These are phyloP conservation scores for Colletotrichum theobromicola DNA, from an alignment of 2,329 filamentous ascomycete genomes.

Conservation along the genomic window DNA sequence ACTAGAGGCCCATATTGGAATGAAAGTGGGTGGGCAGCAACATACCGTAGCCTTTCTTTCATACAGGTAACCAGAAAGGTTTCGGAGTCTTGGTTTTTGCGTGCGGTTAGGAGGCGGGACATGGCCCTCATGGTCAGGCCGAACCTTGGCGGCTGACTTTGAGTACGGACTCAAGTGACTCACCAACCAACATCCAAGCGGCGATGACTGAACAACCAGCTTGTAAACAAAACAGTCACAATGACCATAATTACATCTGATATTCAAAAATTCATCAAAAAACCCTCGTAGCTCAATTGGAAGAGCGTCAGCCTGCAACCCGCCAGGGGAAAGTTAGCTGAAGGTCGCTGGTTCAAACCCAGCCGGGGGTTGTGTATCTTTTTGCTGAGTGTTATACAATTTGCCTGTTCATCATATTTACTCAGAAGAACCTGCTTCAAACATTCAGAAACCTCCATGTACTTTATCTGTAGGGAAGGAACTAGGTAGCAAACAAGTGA, in stretches of 20 bases:
- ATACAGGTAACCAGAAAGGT: neutral
- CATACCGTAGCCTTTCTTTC: neutral
- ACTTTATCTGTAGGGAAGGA: too few species aligned
- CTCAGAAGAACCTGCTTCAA: neutral
- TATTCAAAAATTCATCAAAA: neutral
- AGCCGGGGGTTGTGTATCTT: neutral
- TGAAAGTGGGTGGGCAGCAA: neutral
- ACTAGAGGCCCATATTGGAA: neutral
- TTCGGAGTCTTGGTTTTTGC: neutral
- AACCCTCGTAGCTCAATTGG: neutral
- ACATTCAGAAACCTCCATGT: neutral
- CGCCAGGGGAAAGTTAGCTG: neutral
- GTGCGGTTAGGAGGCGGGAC: neutral
- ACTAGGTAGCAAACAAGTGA: neutral
- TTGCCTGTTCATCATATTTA: neutral
- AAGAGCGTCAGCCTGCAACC: neutral
- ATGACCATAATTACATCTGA: neutral
- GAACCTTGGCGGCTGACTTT: neutral
- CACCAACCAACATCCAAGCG: neutral
- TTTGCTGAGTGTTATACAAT: neutral
- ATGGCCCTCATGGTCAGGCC: neutral
- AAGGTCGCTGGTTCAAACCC: neutral
- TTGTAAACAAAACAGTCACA: neutral
- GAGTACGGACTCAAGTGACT: neutral
- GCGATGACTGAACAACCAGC: neutral